These are phyloP conservation scores for Musa balbisiana DNA, from an alignment of 202 grass and related monocot genomes.

Conservation along the genomic window DNA sequence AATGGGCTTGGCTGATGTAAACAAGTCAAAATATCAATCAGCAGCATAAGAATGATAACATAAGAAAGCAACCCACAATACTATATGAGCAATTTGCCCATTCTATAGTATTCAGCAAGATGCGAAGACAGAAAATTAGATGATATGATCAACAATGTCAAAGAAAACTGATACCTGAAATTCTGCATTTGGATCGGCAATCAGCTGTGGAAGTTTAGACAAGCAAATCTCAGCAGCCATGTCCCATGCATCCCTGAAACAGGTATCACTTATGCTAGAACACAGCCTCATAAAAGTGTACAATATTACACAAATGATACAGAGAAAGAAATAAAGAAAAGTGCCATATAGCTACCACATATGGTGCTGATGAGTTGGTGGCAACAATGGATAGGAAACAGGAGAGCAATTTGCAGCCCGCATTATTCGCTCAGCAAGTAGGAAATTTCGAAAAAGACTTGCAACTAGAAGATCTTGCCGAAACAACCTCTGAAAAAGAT, in stretches of 20 bases:
- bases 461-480: conserved; percentile 96
- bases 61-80: conserved; percentile 10
- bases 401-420: conserved; percentile 91
- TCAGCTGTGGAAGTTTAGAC: conserved; percentile 80
- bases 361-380: conserved; percentile 91
- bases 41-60: conserved; percentile 24
- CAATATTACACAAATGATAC: conserved; percentile 7
- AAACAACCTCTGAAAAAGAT: conserved; percentile 94
- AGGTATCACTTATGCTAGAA: conserved; percentile 2
- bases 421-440: conserved; percentile 99
- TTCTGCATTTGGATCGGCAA: conserved; percentile 64
- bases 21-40: conserved; percentile 22
- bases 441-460: conserved; percentile 95
- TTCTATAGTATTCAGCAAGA: not conserved
- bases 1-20: conserved; percentile 77
- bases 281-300: conserved; percentile 21
- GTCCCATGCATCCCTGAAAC: conserved; percentile 96
- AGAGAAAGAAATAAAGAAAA: conserved; percentile 8
- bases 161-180: conserved; percentile 61
- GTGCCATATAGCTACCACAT: conserved; percentile 67
- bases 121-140: not conserved
- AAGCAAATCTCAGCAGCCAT: conserved; percentile 99
- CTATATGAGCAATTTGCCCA: conserved; percentile 35
- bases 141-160: conserved; percentile 4
- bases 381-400: conserved; percentile 72